Percentiles rank a stretch among this genome's conserved stretches.
Evolutionary conservation across 345 rosid species (phyloP).

Genomic region (Excoecaria cochinchinensis): DNA sequence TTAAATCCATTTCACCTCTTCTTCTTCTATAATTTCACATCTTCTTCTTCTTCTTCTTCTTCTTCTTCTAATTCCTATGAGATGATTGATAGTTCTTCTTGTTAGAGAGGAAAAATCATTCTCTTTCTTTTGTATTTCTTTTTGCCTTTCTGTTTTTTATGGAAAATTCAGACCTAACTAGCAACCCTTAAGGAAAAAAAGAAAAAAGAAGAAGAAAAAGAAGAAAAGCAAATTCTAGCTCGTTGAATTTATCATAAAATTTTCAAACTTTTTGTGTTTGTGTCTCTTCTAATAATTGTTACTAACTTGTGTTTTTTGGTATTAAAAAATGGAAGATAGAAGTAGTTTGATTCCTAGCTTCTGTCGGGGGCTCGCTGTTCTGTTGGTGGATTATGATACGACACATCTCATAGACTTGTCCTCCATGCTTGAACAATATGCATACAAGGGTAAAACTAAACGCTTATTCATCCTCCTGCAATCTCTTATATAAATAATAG

Average conservation of each 20-base stretch:
- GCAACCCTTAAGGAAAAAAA: too few relatives aligned
- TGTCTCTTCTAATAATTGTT: not conserved
- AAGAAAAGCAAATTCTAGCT: too few relatives aligned
- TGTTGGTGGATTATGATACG: constrained; percentile 45
- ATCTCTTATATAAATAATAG: too few relatives aligned
- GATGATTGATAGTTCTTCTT: not conserved
- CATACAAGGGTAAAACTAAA: constrained; percentile 34
- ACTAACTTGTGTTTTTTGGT: too few relatives aligned
- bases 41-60: not conserved
- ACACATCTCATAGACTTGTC: constrained; percentile 31
- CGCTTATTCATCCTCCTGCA: not conserved
- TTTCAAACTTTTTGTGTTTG: not conserved
- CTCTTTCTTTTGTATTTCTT: not conserved
- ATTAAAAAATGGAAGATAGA: constrained; percentile 1
- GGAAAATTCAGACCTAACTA: too few relatives aligned
- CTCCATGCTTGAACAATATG: constrained; percentile 36
- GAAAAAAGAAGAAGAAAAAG: too few relatives aligned
- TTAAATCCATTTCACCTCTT: not conserved
- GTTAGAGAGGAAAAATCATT: not conserved
- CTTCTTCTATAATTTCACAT: too few relatives aligned
- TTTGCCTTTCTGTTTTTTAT: too few relatives aligned
- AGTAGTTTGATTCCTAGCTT: constrained; percentile 25
- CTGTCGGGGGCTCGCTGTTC: constrained; percentile 27
- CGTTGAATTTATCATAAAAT: too few relatives aligned
- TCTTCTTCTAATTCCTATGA: not conserved